Conservation (phyloP, 257 asterid species). For the Gentiana dahurica region DNA sequence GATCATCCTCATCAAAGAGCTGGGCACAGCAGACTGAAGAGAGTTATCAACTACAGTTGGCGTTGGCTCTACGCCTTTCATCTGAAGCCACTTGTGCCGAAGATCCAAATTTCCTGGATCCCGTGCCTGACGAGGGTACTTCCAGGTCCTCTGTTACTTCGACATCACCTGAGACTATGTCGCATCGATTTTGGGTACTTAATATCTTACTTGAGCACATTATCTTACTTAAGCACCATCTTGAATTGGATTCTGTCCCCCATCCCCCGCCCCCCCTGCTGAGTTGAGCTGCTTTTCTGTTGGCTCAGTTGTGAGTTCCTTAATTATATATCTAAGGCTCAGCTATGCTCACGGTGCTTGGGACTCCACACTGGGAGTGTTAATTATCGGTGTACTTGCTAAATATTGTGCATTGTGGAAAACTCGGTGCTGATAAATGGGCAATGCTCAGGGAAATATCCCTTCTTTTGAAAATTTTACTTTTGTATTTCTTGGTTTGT, state of each 20-base stretch:
- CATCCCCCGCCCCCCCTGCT: neutral
- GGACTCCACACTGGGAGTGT: too few relatives aligned
- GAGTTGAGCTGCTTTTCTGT: neutral
- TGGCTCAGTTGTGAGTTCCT: too few relatives aligned
- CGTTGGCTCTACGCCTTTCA: constrained; percentile 84
- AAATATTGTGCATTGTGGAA: too few relatives aligned
- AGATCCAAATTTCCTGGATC: constrained; percentile 80
- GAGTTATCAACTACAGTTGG: constrained; percentile 90
- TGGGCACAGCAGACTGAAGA: constrained; percentile 99
- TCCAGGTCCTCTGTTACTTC: constrained; percentile 28
- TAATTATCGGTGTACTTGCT: too few relatives aligned
- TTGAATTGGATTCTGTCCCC: neutral
- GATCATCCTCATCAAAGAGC: constrained; percentile 59
- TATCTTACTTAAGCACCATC: neutral
- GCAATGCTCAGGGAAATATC: too few relatives aligned
- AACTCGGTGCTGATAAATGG: too few relatives aligned
- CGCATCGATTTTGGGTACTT: constrained; percentile 91
- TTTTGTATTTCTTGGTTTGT: neutral
- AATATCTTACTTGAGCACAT: neutral
- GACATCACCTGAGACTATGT: constrained; percentile 48
- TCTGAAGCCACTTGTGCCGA: constrained; percentile 76
- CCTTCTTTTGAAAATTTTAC: neutral
- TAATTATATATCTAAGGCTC: too few relatives aligned
- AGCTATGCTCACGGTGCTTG: neutral
- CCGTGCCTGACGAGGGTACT: constrained; percentile 41